Evolutionary conservation across 768 basidiomycete genomes (phyloP), one percentile per base, ranked within the genome.

Genomic region (Tricholoma flavovirens): DNA sequence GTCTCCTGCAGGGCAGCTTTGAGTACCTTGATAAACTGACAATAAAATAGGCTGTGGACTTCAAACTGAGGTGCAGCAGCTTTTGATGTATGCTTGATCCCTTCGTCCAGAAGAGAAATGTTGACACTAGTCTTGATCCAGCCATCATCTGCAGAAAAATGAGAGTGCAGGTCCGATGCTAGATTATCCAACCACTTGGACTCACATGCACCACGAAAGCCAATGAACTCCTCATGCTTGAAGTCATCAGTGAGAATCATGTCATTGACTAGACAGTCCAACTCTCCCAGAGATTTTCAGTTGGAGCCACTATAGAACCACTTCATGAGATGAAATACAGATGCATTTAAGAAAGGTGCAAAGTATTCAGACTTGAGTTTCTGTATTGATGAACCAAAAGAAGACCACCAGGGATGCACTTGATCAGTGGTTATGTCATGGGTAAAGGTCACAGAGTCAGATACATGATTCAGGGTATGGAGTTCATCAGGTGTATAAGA

Each of bases 11-110:
- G 59, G 0, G 64, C 59, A 9, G 59, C 53, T 5, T 57, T 48
- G n/a, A 73, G 60, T 12, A 70, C 57, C 2, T 66, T 64, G 1
- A 58, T 22, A 1, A 73, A 58, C 0, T 51, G 51, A 0, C 69
- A 66, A 35, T 71, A 62, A 40, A 60, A 59, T 2, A 77, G 35
- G 8, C 66, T 67, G 1, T 49, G 26, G n/a, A 78, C 63, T 9
- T 62, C 52, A 42, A 74, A 67, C 2, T 54, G 51, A 0, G 70
- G 72, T 4, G 72, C 71, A 15, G 57, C 58, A 0, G 19, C 61
- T 52, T 74, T 70, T 0, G 60, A 59, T 4, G 7, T 0, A n/a
- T 62, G 59, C 21, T 59, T 65, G 11, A 58, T 46, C 5, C 59
- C 40, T 2, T 62, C 62, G 6, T 54, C 55, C 1, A 56, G 71